Evolutionary conservation across 306 rosid species (phyloP).

Genomic region (Astragalus membranaceus): DNA sequence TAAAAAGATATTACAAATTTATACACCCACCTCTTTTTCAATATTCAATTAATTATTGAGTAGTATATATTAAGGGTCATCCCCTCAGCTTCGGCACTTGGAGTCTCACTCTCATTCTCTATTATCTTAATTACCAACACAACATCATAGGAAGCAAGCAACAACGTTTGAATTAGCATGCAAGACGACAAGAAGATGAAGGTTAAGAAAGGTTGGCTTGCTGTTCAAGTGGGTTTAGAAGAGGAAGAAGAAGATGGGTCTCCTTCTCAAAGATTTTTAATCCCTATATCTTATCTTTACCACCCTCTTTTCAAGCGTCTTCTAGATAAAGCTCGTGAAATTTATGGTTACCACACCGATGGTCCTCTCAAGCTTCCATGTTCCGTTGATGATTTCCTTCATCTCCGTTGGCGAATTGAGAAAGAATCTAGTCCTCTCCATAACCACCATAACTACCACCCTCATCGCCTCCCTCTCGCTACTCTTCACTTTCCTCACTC

Average conservation of each 20-base stretch:
- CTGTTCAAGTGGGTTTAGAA: slow-evolving; percentile 52
- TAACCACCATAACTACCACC: neutral
- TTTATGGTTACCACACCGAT: slow-evolving; percentile 61
- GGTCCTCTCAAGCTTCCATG: slow-evolving; percentile 74
- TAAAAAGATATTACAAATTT: neutral
- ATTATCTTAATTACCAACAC: too few species aligned
- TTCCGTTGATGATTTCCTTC: slow-evolving; percentile 60
- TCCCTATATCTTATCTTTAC: slow-evolving; percentile 59
- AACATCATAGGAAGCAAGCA: neutral
- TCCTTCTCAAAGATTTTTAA: slow-evolving; percentile 30
- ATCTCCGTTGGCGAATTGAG: slow-evolving; percentile 59
- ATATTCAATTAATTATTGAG: too few species aligned
- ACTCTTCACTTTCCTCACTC: slow-evolving; percentile 42
- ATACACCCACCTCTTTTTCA: neutral
- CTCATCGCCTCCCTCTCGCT: slow-evolving; percentile 35
- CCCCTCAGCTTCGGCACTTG: neutral
- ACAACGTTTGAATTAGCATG: neutral
- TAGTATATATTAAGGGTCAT: neutral
- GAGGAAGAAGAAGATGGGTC: slow-evolving; percentile 38
- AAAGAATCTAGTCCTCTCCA: slow-evolving; percentile 32
- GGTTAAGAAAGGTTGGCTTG: slow-evolving; percentile 71
- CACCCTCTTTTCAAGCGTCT: slow-evolving; percentile 61
- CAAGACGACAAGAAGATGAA: slow-evolving; percentile 55
- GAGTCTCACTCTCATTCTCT: slow-evolving; percentile 6
- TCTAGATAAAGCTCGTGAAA: slow-evolving; percentile 54